Conservation (phyloP, 345 rosid species). For the Raphanus sativus region DNA sequence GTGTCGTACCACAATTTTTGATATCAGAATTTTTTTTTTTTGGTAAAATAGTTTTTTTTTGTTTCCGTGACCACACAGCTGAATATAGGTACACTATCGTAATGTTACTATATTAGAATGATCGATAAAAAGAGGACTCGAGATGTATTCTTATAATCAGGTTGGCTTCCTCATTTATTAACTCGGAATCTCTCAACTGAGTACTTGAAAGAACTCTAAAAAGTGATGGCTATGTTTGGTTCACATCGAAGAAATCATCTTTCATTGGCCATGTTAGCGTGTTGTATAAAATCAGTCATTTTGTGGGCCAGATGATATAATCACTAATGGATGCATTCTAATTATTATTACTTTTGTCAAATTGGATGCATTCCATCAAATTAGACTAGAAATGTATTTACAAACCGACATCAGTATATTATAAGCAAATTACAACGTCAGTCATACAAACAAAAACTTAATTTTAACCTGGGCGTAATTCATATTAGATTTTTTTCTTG, state of each 20-base stretch:
- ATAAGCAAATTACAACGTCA: not conserved
- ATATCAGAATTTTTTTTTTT: not conserved
- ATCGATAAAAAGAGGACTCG: not conserved
- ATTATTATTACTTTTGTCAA: not conserved
- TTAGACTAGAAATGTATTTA: not conserved
- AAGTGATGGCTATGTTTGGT: not conserved
- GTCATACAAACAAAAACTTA: not conserved
- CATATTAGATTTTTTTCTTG: not conserved
- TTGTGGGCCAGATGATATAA: constrained; percentile 10
- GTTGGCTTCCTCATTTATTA: not conserved
- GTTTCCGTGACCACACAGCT: not conserved
- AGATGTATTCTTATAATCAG: not conserved
- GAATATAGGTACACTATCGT: not conserved
- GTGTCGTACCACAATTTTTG: not conserved
- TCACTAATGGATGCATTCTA: not conserved
- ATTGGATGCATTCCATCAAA: not conserved
- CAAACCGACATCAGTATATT: not conserved
- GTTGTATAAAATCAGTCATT: not conserved
- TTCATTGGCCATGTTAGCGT: constrained; percentile 28
- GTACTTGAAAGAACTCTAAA: not conserved
- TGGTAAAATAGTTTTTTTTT: not conserved
- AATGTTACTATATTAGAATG: not conserved
- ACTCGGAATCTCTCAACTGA: not conserved
- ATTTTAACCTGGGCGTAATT: not conserved
- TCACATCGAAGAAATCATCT: constrained; percentile 2